phyloP scores from a whole-genome alignment of 2,329 filamentous ascomycete genomes.

The Sphaerostilbella broomeana region DNA sequence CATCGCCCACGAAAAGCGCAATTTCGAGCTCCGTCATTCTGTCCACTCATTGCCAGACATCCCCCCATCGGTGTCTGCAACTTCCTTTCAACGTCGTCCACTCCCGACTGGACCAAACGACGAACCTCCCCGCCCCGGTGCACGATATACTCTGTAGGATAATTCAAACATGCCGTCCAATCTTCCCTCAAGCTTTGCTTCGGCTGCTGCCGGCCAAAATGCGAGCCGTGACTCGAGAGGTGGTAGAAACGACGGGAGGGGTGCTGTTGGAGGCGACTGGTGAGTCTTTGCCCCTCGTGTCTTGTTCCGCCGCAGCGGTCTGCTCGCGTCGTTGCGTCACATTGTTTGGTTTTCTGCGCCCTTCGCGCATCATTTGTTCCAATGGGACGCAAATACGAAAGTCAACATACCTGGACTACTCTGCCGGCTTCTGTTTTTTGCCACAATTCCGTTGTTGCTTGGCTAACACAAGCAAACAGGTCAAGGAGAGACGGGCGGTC shows the following conservation, averaged over 20 bases:
- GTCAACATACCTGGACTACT: too few species aligned
- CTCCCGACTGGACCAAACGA: slow-evolving; percentile 10
- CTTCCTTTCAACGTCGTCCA: slow-evolving; percentile 5
- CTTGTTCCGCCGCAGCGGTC: slow-evolving; percentile 6
- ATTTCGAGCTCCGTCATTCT: not conserved
- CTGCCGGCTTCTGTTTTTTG: not conserved
- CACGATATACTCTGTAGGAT: slow-evolving; percentile 12
- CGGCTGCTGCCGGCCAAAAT: slow-evolving; percentile 71
- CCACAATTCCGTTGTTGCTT: slow-evolving; percentile 2
- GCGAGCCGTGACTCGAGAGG: slow-evolving; percentile 52
- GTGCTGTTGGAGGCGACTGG: slow-evolving; percentile 62
- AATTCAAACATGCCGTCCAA: slow-evolving; percentile 57
- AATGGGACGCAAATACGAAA: too few species aligned
- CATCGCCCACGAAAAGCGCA: slow-evolving; percentile 8
- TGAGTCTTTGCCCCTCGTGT: slow-evolving; percentile 39
- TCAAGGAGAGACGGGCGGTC: slow-evolving; percentile 51
- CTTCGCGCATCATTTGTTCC: too few species aligned
- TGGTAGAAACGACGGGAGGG: slow-evolving; percentile 52
- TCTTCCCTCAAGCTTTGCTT: slow-evolving; percentile 77
- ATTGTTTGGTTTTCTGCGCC: not conserved
- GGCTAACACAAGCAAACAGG: slow-evolving; percentile 34
- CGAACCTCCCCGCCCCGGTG: slow-evolving; percentile 8
- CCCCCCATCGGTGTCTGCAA: slow-evolving; percentile 10
- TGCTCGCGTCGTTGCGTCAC: slow-evolving; percentile 1
- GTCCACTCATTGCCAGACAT: slow-evolving; percentile 8